A percentile compares a stretch with the other conserved stretches of the same genome.
These are phyloP conservation scores for Pestalotiopsis sp. DNA, from an alignment of 2,329 filamentous ascomycete species.

Conservation along the genomic window DNA sequence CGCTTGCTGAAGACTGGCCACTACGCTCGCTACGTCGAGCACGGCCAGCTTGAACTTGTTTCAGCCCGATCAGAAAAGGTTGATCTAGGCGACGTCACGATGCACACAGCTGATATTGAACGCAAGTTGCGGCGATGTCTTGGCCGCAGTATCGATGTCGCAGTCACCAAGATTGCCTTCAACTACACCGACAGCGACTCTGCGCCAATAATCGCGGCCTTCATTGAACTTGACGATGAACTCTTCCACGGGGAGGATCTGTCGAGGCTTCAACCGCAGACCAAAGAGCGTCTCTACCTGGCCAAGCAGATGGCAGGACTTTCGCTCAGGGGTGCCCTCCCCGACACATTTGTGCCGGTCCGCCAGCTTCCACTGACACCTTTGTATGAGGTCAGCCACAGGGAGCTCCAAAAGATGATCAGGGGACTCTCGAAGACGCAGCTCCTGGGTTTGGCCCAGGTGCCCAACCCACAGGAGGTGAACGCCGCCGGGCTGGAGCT, in stretches of 20 bases:
- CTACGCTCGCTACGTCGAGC: conserved; percentile 47
- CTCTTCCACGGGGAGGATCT: conserved; percentile 39
- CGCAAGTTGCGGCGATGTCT: conserved; percentile 46
- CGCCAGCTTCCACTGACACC: conserved; percentile 47
- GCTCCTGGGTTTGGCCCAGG: conserved; percentile 40
- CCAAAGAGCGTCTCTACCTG: conserved; percentile 43
- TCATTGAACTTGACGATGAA: conserved; percentile 47
- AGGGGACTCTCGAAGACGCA: conserved; percentile 42
- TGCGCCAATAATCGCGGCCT: conserved; percentile 43
- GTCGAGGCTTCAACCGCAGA: conserved; percentile 35
- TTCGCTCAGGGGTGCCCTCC: conserved; percentile 37
- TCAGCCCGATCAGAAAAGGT: conserved; percentile 42
- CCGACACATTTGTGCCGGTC: conserved; percentile 48
- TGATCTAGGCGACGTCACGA: conserved; percentile 36
- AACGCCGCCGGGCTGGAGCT: conserved; percentile 41
- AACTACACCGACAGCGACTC: conserved; percentile 34
- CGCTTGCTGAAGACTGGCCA: conserved; percentile 50
- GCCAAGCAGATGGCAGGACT: conserved; percentile 44
- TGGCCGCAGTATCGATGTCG: conserved; percentile 46
- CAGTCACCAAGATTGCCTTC: conserved; percentile 48
- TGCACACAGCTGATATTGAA: conserved; percentile 47
- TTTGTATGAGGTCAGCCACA: conserved; percentile 50
- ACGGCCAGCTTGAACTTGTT: conserved; percentile 49
- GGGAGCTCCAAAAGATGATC: conserved; percentile 46
- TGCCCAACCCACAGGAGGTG: conserved; percentile 36